These are phyloP conservation scores for Globisporangium splendens DNA, from an alignment of 352 stramenopile species.

Conservation along the genomic window DNA sequence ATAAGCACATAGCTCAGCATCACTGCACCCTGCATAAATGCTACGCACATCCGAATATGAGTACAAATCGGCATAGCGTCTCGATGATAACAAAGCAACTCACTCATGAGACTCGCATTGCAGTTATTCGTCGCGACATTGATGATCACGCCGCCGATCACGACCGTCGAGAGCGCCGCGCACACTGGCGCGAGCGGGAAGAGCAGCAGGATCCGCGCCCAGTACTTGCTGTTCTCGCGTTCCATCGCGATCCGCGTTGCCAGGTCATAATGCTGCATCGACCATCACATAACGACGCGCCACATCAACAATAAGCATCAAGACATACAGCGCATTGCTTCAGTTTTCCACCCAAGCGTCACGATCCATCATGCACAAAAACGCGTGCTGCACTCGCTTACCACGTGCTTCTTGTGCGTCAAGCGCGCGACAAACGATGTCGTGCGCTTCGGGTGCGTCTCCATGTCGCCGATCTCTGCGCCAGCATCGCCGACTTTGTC, in stretches of 20 bases:
- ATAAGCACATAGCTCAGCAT: conserved; percentile 62
- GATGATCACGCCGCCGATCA: conserved; percentile 64
- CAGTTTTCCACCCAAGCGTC: neutral
- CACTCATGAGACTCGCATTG: conserved; percentile 67
- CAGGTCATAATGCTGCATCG: conserved; percentile 40
- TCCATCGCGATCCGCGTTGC: conserved; percentile 44
- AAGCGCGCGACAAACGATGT: conserved; percentile 44
- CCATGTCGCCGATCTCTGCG: conserved; percentile 11
- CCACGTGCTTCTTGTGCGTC: conserved; percentile 41
- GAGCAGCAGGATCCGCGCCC: conserved; percentile 55
- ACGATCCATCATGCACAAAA: neutral
- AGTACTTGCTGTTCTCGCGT: conserved; percentile 71
- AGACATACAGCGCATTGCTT: neutral
- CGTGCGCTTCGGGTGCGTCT: conserved; percentile 62
- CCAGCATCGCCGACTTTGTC: neutral
- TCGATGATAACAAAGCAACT: conserved; percentile 10
- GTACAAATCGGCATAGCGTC: conserved; percentile 2
- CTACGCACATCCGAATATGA: conserved; percentile 22
- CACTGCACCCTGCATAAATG: conserved; percentile 62
- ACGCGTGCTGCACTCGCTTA: conserved; percentile 2
- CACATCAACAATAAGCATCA: too few species aligned
- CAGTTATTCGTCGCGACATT: conserved; percentile 64
- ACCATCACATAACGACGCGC: too few species aligned
- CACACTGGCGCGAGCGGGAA: conserved; percentile 62
- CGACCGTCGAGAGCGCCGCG: conserved; percentile 53